These are phyloP conservation scores for Phtheirospermum japonicum DNA, from an alignment of 257 asterid genomes.

Conservation along the genomic window DNA sequence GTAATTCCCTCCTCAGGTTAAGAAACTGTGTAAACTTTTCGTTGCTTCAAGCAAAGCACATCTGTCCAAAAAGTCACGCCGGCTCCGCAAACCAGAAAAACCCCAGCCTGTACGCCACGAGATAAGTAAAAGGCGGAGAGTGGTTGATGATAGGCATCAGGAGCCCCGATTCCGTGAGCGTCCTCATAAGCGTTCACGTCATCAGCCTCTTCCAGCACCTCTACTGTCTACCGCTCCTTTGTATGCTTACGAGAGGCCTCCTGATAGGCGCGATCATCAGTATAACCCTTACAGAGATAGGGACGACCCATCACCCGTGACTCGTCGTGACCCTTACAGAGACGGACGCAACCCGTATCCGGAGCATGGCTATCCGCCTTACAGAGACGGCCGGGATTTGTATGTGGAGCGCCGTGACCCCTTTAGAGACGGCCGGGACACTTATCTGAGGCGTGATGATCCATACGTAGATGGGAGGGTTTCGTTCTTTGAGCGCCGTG, in stretches of 20 bases:
- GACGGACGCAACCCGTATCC: conserved; percentile 30
- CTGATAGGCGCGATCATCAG: conserved; percentile 32
- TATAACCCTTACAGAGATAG: too few species aligned
- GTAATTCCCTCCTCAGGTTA: conserved; percentile 49
- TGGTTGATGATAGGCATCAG: conserved; percentile 36
- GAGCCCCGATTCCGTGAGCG: conserved; percentile 29
- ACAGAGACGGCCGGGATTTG: conserved; percentile 28
- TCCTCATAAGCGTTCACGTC: conserved; percentile 43
- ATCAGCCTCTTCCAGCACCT: conserved; percentile 27
- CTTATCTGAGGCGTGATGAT: conserved; percentile 32
- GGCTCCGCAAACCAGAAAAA: conserved; percentile 32
- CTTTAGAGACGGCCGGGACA: conserved; percentile 35
- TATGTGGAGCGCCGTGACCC: conserved; percentile 25
- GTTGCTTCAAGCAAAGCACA: conserved; percentile 36
- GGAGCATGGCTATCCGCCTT: too few species aligned
- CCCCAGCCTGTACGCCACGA: conserved; percentile 26
- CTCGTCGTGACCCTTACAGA: background rate
- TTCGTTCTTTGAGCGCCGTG: conserved; percentile 15
- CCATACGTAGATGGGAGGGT: conserved; percentile 29
- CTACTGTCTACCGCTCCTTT: conserved; percentile 34
- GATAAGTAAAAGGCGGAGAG: conserved; percentile 27
- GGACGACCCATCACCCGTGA: background rate
- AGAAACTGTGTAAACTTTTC: conserved; percentile 67
- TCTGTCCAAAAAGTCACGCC: conserved; percentile 28
- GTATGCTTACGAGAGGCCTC: conserved; percentile 43